phyloP scores from a whole-genome alignment of 78 protist genomes.

The Monocercomonoides exilis region DNA sequence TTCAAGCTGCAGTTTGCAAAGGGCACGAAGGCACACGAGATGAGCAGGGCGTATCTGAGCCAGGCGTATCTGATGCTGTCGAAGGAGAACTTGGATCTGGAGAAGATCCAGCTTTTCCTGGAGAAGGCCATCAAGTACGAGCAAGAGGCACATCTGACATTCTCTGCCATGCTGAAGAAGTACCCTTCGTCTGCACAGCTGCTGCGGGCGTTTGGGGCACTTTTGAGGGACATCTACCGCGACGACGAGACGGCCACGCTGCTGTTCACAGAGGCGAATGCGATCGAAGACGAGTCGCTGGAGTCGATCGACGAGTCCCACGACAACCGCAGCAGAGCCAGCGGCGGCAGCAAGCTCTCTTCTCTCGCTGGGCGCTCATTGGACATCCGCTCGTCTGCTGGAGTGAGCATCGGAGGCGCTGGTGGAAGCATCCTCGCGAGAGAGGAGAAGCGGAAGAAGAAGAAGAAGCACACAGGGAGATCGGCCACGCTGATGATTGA shows the following conservation, averaged over 20 bases:
- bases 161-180: not conserved
- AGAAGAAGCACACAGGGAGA: not conserved
- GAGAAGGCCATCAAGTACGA: not conserved
- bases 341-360: not conserved
- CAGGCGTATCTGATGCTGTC: not conserved
- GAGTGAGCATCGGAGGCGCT: too few relatives aligned
- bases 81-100: not conserved
- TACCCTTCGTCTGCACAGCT: not conserved
- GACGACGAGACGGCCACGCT: not conserved
- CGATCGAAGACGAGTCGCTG: not conserved
- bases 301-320: too few relatives aligned
- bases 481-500: not conserved
- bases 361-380: not conserved
- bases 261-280: not conserved
- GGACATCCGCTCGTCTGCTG: too few relatives aligned
- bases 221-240: not conserved
- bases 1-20: not conserved
- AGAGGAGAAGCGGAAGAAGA: not conserved
- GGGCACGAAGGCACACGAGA: not conserved
- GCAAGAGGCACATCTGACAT: not conserved
- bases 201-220: not conserved
- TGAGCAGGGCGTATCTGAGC: not conserved
- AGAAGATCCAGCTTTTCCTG: not conserved
- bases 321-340: not conserved
- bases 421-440: too few relatives aligned